Conservation (phyloP, 2,329 filamentous ascomycete species). For the Verticillium klebahnii region DNA sequence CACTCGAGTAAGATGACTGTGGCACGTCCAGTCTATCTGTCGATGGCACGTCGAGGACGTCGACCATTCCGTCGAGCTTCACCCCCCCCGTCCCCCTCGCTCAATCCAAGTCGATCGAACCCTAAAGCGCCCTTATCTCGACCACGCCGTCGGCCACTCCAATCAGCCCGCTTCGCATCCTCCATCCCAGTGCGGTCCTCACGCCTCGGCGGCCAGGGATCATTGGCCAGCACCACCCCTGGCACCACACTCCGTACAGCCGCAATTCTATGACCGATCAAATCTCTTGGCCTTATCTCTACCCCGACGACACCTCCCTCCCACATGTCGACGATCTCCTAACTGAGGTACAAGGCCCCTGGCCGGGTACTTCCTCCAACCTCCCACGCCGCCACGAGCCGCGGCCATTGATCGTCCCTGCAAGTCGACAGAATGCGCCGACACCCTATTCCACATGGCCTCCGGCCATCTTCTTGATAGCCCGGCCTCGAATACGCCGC, state of each 20-base stretch:
- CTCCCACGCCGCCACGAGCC: background rate
- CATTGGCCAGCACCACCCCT: conserved; percentile 1
- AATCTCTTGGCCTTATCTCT: conserved; percentile 12
- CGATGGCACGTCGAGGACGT: background rate
- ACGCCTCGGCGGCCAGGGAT: background rate
- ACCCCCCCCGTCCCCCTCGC: no score
- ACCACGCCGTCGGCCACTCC: background rate
- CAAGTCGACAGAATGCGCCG: background rate
- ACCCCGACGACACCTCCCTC: background rate
- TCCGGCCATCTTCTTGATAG: background rate
- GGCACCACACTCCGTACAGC: background rate
- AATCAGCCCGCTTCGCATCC: background rate
- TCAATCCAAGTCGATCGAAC: background rate
- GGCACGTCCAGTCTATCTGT: background rate
- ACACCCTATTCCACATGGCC: background rate
- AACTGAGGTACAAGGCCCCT: background rate
- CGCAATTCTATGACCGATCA: conserved; percentile 13
- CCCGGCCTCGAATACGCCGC: background rate
- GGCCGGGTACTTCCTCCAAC: background rate
- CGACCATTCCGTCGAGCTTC: background rate
- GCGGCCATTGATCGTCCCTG: background rate
- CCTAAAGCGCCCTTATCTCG: background rate
- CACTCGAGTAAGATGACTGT: background rate
- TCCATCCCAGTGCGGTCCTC: background rate
- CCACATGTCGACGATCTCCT: background rate